Evolutionary conservation across 2,329 filamentous ascomycete species (phyloP).

Genomic region (Colletotrichum eremochloae): DNA sequence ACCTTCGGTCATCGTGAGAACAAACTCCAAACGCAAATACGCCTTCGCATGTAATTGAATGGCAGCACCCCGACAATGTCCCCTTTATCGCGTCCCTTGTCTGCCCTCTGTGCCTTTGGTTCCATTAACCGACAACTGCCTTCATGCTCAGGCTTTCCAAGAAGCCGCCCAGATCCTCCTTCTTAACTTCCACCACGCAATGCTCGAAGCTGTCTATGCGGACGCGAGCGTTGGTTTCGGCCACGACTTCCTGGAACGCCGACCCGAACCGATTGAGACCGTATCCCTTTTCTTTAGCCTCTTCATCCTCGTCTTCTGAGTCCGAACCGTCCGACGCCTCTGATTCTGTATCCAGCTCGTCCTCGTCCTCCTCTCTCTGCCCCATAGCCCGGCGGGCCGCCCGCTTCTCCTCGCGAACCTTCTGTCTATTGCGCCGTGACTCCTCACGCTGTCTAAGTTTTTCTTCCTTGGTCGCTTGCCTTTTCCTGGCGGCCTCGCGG

Average conservation of each 20-base stretch:
- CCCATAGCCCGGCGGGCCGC: slow-evolving; percentile 65
- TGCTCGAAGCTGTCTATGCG: slow-evolving; percentile 97
- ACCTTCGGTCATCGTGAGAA: slow-evolving; percentile 10
- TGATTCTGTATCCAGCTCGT: slow-evolving; percentile 61
- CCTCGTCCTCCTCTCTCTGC: slow-evolving; percentile 64
- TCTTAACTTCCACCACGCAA: slow-evolving; percentile 96
- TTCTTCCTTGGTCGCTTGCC: slow-evolving; percentile 71
- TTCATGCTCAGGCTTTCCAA: slow-evolving; percentile 93
- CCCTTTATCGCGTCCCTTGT: background rate
- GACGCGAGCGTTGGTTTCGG: slow-evolving; percentile 89
- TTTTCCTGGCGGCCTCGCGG: slow-evolving; percentile 74
- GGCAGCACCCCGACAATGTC: slow-evolving; percentile 3
- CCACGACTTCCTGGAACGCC: slow-evolving; percentile 94
- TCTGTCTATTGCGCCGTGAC: slow-evolving; percentile 67
- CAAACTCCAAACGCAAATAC: background rate
- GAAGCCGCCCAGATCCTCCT: slow-evolving; percentile 92
- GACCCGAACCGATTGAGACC: slow-evolving; percentile 92
- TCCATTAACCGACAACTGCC: slow-evolving; percentile 75
- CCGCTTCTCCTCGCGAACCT: slow-evolving; percentile 71
- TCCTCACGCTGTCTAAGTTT: slow-evolving; percentile 75
- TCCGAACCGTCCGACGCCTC: slow-evolving; percentile 55
- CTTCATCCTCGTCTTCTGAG: slow-evolving; percentile 67
- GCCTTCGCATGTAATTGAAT: background rate
- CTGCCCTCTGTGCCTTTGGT: background rate
- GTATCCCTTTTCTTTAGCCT: slow-evolving; percentile 72